Evolutionary conservation across 2,329 filamentous ascomycete genomes (phyloP), one percentile per base, ranked within the genome.

Genomic region (Ceratocystis harringtonii): DNA sequence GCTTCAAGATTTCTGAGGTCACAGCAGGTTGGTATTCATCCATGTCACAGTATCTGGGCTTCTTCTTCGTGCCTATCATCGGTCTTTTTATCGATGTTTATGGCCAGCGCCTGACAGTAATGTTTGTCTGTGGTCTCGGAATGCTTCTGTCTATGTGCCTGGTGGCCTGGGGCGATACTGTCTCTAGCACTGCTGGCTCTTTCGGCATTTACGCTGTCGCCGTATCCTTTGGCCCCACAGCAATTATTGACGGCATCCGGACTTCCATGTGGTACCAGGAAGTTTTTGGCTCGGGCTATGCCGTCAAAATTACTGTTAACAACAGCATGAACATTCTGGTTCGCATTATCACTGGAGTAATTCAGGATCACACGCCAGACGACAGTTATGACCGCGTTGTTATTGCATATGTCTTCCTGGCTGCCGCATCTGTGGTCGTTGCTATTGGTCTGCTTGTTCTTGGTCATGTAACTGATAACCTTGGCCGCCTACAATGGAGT

Each of bases 311-410:
- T 44, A 80, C 80, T 25, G 81, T 84, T 70, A 85, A 85, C 70
- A 86, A 86, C 71, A 79, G 78, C 36, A 84, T 84, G 80, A 83
- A 77, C 67, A 84, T 85, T 67, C 81, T 85, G 63, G 75, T 85
- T 0, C 76, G 81, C 0, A 78, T 85, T 55, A 74, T 84, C 22
- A 79, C 81, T 0, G 82, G 82, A 0, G 79, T 79, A 0, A 78
- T 86, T 0, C 83, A 86, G 68, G 84, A 86, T 65, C 74, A 74
- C 2, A 66, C 65, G 17, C 81, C 84, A 63, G 70, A 81, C 63
- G 76, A 84, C 68, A 80, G 77, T 0, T 86, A 86, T 68, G 73
- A 79, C 61, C 76, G 77, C 1, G 82, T 84, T 0, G 77, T 81
- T 0, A 75, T 81, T 1, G 75, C 84, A 0, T 86, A 85, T 61